Evolutionary conservation across 208 protist species (phyloP), one percentile per base, ranked within the genome.

Genomic region (Leishmania aethiopica): DNA sequence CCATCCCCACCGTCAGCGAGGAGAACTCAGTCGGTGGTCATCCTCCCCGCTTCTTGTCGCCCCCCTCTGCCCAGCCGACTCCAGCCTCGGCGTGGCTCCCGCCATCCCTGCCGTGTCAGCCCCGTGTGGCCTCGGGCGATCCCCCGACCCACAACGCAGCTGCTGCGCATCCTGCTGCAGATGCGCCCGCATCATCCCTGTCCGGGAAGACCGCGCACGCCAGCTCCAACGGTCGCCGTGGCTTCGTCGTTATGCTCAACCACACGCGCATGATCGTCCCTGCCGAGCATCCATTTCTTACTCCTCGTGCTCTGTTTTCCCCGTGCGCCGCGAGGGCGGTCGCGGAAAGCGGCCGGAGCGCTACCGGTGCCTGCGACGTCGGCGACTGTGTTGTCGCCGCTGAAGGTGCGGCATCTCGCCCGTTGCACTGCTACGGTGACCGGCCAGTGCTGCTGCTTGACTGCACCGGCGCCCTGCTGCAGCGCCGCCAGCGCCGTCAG

Each of bases 371-470:
- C 35, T 10, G 22, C 11, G 67, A 49, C 22, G 70, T 17, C 28
- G 25, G 25, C 22, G 45, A 53, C 70, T 53, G 40, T 74, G 28
- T 49, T 15, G 70, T 19, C n/a, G 22, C 70, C 51, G 37, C 70
- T 5, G 62, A 69, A 51, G 70, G 17, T n/a, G 45, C 70, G 32
- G 70, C 28, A 11, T 35, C 28, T 51, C 45, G 1, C 70, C 70
- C 70, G 45, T 15, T 51, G 25, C 42, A 74, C 70, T 53, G 40
- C 53, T 81, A 85, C 73, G 82, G 77, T 45, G 15, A 78, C 35
- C 64, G 75, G 2, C 85, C 85, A 1, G 81, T 88, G 45, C 70
- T 88, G 19, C 57, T 88, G n/a, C 67, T 88, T 10, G 85, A 88
- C 70, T 88, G 74, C 85, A 88, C 85, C 0, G 66, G 66, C 15